Evolutionary conservation across 2,329 filamentous ascomycete genomes (phyloP).

Genomic region (Trichoderma asperellum): DNA sequence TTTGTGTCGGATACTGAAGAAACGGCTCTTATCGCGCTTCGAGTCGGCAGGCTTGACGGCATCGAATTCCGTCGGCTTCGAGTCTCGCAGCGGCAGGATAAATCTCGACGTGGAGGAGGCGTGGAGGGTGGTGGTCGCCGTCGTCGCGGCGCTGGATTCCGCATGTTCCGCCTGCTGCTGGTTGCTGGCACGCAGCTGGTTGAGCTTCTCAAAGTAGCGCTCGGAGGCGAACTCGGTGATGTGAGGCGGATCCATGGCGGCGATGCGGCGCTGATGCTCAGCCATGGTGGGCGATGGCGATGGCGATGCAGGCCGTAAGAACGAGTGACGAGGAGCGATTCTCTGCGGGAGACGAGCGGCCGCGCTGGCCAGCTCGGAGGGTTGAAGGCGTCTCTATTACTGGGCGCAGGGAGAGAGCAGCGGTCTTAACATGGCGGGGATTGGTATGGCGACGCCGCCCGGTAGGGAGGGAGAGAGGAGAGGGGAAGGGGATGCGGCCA

Average conservation of each 20-base stretch:
- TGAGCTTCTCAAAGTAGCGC: slow-evolving; percentile 66
- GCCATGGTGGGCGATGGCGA: slow-evolving; percentile 39
- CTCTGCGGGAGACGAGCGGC: slow-evolving; percentile 31
- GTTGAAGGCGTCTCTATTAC: slow-evolving; percentile 42
- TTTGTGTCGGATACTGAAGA: slow-evolving; percentile 49
- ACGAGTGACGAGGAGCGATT: slow-evolving; percentile 33
- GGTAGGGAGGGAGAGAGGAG: slow-evolving; percentile 11
- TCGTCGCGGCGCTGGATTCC: slow-evolving; percentile 30
- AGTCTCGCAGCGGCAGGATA: slow-evolving; percentile 54
- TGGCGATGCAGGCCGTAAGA: slow-evolving; percentile 28
- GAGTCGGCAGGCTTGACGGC: slow-evolving; percentile 39
- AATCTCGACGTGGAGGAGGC: slow-evolving; percentile 47
- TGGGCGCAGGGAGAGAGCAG: slow-evolving; percentile 34
- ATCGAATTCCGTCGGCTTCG: slow-evolving; percentile 42
- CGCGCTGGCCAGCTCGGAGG: slow-evolving; percentile 38
- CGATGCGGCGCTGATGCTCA: slow-evolving; percentile 37
- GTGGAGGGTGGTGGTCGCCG: slow-evolving; percentile 34
- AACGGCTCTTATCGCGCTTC: slow-evolving; percentile 49
- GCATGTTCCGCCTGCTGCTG: slow-evolving; percentile 45
- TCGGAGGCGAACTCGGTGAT: slow-evolving; percentile 69
- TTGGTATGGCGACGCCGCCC: slow-evolving; percentile 23
- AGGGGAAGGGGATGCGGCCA: neutral
- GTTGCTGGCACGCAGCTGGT: slow-evolving; percentile 52
- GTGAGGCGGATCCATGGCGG: slow-evolving; percentile 63
- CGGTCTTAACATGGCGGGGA: slow-evolving; percentile 40